A percentile compares a stretch with the other conserved stretches of the same genome.
These are phyloP conservation scores for Stipa capillata DNA, from an alignment of 176 grass and related monocot species.

Conservation along the genomic window DNA sequence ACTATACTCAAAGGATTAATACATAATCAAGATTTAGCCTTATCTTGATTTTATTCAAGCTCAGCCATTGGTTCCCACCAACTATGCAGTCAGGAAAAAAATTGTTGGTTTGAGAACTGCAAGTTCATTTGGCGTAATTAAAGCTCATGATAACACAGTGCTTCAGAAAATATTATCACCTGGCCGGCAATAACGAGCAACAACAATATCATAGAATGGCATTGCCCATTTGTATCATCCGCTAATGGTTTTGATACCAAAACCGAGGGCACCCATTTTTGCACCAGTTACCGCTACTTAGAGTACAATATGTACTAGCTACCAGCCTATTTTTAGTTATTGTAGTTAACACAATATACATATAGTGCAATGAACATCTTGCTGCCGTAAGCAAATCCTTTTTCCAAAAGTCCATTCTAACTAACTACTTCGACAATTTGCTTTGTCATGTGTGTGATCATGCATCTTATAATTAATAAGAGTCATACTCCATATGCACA, in stretches of 20 bases:
- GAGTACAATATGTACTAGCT: not conserved
- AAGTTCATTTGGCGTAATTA: too few species aligned
- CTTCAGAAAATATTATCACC: not conserved
- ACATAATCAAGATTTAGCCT: too few species aligned
- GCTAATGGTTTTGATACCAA: not conserved
- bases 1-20: too few species aligned
- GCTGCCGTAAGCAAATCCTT: not conserved
- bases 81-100: too few species aligned
- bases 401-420: not conserved
- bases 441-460: not conserved
- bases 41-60: too few species aligned
- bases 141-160: too few species aligned
- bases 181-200: not conserved
- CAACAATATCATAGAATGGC: not conserved
- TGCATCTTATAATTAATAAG: not conserved
- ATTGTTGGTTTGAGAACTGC: too few species aligned
- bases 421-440: not conserved
- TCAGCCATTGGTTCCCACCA: too few species aligned
- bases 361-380: not conserved
- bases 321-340: not conserved
- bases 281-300: not conserved
- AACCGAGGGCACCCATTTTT: conserved; percentile 13
- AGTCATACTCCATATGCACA: not conserved
- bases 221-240: not conserved
- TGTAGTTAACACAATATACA: not conserved